Evolutionary conservation across 2,329 filamentous ascomycete genomes (phyloP).

Genomic region (Eutypa lata): DNA sequence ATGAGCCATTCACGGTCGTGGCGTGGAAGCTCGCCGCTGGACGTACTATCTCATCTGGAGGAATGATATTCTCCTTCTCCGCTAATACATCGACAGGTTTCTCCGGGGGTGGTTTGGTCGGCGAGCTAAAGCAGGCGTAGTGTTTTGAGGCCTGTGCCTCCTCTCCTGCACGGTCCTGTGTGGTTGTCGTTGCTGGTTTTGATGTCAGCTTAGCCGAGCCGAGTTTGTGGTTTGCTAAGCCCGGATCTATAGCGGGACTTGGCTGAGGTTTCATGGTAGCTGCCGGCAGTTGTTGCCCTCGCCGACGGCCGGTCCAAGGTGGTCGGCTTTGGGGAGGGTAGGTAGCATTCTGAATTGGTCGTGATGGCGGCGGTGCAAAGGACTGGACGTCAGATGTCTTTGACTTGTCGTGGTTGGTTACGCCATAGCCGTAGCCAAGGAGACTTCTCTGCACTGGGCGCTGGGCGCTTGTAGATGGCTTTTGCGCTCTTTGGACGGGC

Average conservation of each 20-base stretch:
- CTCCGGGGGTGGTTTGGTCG: constrained; percentile 23
- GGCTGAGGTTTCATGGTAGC: constrained; percentile 4
- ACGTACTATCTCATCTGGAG: constrained; percentile 31
- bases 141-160: constrained; percentile 26
- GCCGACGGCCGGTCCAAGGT: constrained; percentile 12
- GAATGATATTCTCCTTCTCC: constrained; percentile 25
- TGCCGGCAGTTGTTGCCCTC: constrained; percentile 7
- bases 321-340: constrained; percentile 22
- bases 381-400: constrained; percentile 9
- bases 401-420: constrained; percentile 29
- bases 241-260: constrained; percentile 26
- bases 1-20: constrained; percentile 44
- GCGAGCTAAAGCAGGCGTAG: constrained; percentile 59
- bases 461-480: constrained; percentile 12
- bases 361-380: neutral
- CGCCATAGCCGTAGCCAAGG: constrained; percentile 27
- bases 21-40: constrained; percentile 47
- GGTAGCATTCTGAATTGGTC: constrained; percentile 1
- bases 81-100: constrained; percentile 14
- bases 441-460: constrained; percentile 27
- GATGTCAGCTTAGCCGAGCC: constrained; percentile 31
- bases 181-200: constrained; percentile 28
- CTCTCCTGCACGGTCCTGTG: constrained; percentile 20
- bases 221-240: constrained; percentile 38
- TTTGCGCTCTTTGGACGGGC: constrained; percentile 5